A percentile compares a stretch with the other conserved stretches of the same genome.
These are phyloP conservation scores for Neltuma alba DNA, from an alignment of 306 rosid genomes.

Conservation along the genomic window DNA sequence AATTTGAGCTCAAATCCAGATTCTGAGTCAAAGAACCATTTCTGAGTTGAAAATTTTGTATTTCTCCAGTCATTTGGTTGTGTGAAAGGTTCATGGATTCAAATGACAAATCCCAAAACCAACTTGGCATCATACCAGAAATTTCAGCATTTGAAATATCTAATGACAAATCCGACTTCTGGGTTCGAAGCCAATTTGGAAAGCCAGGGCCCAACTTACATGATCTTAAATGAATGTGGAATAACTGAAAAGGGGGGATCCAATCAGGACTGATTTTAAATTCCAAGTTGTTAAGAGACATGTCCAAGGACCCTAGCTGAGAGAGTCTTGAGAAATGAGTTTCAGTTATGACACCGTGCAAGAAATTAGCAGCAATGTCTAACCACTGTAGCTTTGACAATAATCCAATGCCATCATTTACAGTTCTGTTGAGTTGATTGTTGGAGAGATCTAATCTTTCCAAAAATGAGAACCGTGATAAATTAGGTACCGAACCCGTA, in stretches of 20 bases:
- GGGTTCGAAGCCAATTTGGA: slow-evolving; percentile 27
- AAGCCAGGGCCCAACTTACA: slow-evolving; percentile 24
- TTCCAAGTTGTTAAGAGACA: neutral
- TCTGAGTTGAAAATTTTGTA: neutral
- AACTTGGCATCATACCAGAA: neutral
- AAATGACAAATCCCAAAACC: neutral
- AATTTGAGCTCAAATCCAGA: neutral
- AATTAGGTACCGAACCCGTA: neutral
- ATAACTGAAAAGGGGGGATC: slow-evolving; percentile 5
- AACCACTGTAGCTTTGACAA: neutral
- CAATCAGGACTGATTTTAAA: neutral
- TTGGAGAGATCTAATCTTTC: neutral
- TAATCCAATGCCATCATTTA: neutral
- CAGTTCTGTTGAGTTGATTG: neutral
- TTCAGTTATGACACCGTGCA: neutral
- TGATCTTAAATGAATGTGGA: rapidly evolving
- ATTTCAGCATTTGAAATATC: neutral
- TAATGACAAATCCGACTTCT: rapidly evolving
- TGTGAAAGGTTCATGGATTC: neutral
- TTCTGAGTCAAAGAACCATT: rapidly evolving
- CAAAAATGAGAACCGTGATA: neutral
- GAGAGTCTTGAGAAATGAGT: neutral
- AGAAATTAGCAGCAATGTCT: neutral
- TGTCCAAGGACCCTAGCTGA: rapidly evolving
- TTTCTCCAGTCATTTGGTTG: neutral